Base-by-base conservation (phyloP, 257 asterid genomes). In the Solanum paucissectum region DNA sequence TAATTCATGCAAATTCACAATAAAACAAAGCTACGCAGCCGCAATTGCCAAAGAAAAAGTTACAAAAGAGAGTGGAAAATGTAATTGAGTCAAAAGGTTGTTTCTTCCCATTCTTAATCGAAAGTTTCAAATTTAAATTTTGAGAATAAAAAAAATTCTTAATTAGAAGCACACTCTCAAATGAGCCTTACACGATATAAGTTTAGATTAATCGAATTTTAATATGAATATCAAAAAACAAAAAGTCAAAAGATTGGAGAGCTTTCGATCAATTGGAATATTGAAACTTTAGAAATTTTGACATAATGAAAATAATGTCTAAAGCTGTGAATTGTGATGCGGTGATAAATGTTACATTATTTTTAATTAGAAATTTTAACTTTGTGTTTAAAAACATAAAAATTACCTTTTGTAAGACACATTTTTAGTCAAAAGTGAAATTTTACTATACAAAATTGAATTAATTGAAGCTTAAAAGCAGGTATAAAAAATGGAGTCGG, bases 401-500 rank as follows among this genome's bases (percentile, higher is more conserved):
- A 20, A 18, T 14, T 4, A 3, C 1, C 0, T 72, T 29, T 33
- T 18, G 3, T 72, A 72, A 18, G 2, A 72, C 21, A 2, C 2
- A 7, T 25, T 68, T 23, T 66, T 66, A 66, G 3, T 66, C 13
- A 4, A 25, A 25, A 10, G 4, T 68, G 1, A 5, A 27, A 1
- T 68, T 52, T 52, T 52, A 52, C 62, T 5, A 52, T 16, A 52
- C 23, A 14, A 2, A 52, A 52, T 6, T 52, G 23, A 16, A 38
- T 14, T 49, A 49, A 49, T 49, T 14, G 3, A 49, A 49, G 0
- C 7, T 9, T 34, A 33, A 33, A 27, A 52, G 9, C 0, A 18
- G 0, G 0, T 73, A 73, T 3, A 2, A 9, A 0, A 9, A 1
- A 9, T 73, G 16, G 9, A 7, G 7, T 8, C 0, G 13, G 2